Evolutionary conservation across 371 early-diverging fungal species (phyloP), one percentile per base, ranked within the genome.

Genomic region (Batkoa obscura): DNA sequence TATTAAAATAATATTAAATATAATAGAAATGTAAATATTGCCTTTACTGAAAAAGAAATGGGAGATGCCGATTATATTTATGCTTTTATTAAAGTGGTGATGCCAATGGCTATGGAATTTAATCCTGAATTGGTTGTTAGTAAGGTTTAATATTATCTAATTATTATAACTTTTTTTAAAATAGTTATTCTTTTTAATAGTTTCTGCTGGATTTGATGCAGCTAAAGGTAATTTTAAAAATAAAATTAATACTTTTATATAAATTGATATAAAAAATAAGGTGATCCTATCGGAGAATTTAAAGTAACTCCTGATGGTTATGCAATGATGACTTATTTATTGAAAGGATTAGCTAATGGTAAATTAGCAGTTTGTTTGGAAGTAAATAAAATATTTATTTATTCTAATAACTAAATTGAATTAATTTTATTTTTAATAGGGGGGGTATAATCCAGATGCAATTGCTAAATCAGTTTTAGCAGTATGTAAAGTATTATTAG

Each of bases 131-230:
- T 91, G 33, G 78, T 93, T 13, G 74, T 92, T 41, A 76, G 83
- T 76, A 73, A 64, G n/a, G 8, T 41, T 41, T 43, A 34, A 12
- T n/a, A 13, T 31, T 3, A 35, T n/a, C n/a, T n/a, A n/a, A n/a
- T n/a, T n/a, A n/a, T n/a, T n/a, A n/a, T n/a, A n/a, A n/a, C n/a
- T n/a, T n/a, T 23, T 53, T 10, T 35, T 30, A 15, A 38, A 34
- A 12, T 32, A 13, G 30, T 30, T 48, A 30, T 47, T 36, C 17
- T 39, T 34, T 43, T 46, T 30, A 47, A 13, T 57, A 74, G 86
- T 90, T 6, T 83, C 88, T 2, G 81, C 88, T 36, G 95, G 95
- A 1, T 94, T 93, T 59, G 95, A 94, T 66, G 90, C 90, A 1
- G 92, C 90, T 5, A 60, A 59, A 46, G 80, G 71, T 66, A 63